Base-by-base conservation (phyloP, 148 eudicot genomes). In the Beta vulgaris region DNA sequence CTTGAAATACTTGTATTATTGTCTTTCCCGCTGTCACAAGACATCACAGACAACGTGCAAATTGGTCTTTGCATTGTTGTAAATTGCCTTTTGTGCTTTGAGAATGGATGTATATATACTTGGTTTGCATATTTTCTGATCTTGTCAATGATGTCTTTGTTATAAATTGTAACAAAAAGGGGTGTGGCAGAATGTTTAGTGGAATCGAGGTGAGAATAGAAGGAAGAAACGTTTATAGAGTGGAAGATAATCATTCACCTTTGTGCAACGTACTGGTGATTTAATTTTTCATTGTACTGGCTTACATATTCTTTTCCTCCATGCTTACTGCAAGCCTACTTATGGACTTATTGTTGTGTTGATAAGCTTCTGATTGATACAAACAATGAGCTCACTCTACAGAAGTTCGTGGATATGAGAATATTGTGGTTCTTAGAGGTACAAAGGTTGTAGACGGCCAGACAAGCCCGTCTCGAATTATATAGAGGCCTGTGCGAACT, bases 381-480 rank as follows among this genome's bases (percentile, higher is more conserved):
- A 66, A 74, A 91, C 72, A 95, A 95, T 57, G 97, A 89, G 71
- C 81, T 95, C 81, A 92, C 93, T n/a, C n/a, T 21, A 82, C 69
- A 35, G 99, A 95, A 86, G 85, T 95, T 18, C 97, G 99, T n/a
- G 97, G 99, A 69, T 95, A 95, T 78, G 89, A 91, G 78, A 88
- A 92, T 76, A 84, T 95, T 74, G 77, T 72, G 49, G 98, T 92
- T 73, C 64, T 92, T 83, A 86, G 86, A 74, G 67, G 81, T 26
- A 80, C 89, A 29, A 91, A 89, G 80, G 99, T 95, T 80, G 90
- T 95, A 21, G 99, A 95, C n/a, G n/a, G n/a, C n/a, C n/a, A n/a
- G n/a, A n/a, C n/a, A n/a, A n/a, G n/a, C n/a, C n/a, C n/a, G n/a
- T n/a, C n/a, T n/a, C n/a, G n/a, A n/a, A n/a, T n/a, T n/a, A n/a